Evolutionary conservation across 306 rosid species (phyloP).

Genomic region (Calophaca sinica): DNA sequence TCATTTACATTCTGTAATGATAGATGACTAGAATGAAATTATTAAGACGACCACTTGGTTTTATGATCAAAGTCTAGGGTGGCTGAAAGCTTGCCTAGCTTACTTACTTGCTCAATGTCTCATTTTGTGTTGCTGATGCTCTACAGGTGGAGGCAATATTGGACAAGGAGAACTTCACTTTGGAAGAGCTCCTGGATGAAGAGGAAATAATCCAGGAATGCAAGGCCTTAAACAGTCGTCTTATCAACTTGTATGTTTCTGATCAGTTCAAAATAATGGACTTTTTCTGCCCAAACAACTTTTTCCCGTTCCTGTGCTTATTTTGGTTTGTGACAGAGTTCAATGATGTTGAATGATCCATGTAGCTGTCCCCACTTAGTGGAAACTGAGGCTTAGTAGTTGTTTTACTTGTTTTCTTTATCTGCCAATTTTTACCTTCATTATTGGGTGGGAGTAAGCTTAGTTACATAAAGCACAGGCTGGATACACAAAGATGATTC

Average conservation of each 20-base stretch:
- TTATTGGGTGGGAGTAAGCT: constrained; percentile 30
- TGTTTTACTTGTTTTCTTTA: constrained; percentile 24
- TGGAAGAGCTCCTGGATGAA: constrained; percentile 96
- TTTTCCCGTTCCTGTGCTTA: background rate
- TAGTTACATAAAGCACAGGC: constrained; percentile 14
- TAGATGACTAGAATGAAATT: background rate
- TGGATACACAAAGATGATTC: constrained; percentile 38
- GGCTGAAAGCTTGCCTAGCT: background rate
- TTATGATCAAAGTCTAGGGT: background rate
- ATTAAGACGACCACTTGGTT: background rate
- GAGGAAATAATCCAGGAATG: constrained; percentile 98
- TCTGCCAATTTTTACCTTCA: constrained; percentile 16
- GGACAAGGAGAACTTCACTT: constrained; percentile 85
- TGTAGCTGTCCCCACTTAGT: background rate
- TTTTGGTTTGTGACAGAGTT: constrained; percentile 5
- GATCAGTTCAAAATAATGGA: constrained; percentile 12
- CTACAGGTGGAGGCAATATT: constrained; percentile 81
- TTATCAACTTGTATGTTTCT: constrained; percentile 78
- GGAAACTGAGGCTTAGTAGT: constrained; percentile 20
- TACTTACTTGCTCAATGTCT: constrained; percentile 31
- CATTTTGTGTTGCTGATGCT: constrained; percentile 28
- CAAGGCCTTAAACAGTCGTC: constrained; percentile 97
- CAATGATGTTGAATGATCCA: background rate
- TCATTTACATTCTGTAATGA: constrained; percentile 3
- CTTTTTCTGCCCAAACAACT: background rate